Evolutionary conservation across 192 early-diverging fungal species (phyloP), one percentile per base, ranked within the genome.

Genomic region (Gamsiella multidivaricata): DNA sequence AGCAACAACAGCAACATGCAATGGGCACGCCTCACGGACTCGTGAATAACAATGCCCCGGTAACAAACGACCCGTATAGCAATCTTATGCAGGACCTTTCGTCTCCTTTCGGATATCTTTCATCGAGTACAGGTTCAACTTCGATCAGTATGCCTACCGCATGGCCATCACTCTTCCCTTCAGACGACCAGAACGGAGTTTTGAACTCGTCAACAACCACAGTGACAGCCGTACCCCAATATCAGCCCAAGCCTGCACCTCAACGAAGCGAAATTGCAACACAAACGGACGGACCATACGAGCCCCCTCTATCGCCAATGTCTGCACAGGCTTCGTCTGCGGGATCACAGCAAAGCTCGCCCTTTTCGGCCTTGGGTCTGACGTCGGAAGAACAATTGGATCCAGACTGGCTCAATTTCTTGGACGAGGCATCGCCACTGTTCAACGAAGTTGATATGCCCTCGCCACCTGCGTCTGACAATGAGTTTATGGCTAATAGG

Each of bases 161-260:
- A 1, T 78, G 73, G 73, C 73, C 73, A 33, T 78, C 73, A 17
- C 73, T 78, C 18, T 78, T 78, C 60, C 64, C 73, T 5, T 17
- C 33, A 17, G 52, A 56, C 2, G 70, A 58, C 18, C 54, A 15
- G 7, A 10, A 15, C 5, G 18, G 29, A 17, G 3, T n/a, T 25
- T 20, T 61, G 60, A 41, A 47, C 25, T 23, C 47, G 2, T 22
- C 49, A 25, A 15, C 33, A 3, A 14, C 50, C 47, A 54, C 65
- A 3, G 59, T 36, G 8, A 12, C 34, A 18, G 36, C 53, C 1
- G n/a, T 20, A 2, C 41, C 62, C 37, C 45, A 39, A n/a, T n/a
- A n/a, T n/a, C n/a, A n/a, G n/a, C n/a, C n/a, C n/a, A n/a, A n/a
- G 47, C 50, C 57, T 20, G 28, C 29, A 17, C 46, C 72, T 34